Conservation (phyloP, 768 basidiomycete species). For the Boletus barrowsii region DNA sequence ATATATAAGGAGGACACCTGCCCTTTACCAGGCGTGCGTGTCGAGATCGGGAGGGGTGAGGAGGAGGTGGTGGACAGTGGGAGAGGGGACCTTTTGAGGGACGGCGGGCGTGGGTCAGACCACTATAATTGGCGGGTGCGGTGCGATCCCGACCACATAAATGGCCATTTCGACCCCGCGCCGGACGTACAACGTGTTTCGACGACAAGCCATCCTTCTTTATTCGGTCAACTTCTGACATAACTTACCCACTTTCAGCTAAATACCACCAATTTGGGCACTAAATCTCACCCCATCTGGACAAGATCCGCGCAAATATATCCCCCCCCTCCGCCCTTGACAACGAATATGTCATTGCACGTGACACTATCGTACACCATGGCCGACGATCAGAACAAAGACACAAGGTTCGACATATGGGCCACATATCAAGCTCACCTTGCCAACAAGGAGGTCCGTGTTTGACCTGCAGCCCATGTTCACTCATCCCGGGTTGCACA, state of each 20-base stretch:
- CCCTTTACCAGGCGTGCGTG: constrained; percentile 33
- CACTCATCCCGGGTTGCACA: constrained; percentile 22
- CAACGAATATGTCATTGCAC: constrained; percentile 17
- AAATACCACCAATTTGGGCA: constrained; percentile 11
- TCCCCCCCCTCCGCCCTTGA: constrained; percentile 18
- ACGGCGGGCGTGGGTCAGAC: constrained; percentile 42
- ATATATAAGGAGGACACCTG: constrained; percentile 29
- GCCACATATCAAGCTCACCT: constrained; percentile 59
- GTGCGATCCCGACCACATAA: constrained; percentile 52
- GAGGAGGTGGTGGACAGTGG: constrained; percentile 14
- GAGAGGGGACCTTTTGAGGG: constrained; percentile 42
- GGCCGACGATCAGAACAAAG: constrained; percentile 2
- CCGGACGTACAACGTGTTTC: constrained; percentile 78
- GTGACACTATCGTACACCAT: constrained; percentile 20
- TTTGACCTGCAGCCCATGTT: background rate
- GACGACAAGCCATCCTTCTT: constrained; percentile 42
- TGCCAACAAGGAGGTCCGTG: constrained; percentile 60
- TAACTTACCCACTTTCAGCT: constrained; percentile 21
- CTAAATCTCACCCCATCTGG: constrained; percentile 8
- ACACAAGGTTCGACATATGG: constrained; percentile 42
- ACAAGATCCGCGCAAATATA: constrained; percentile 25
- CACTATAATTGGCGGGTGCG: constrained; percentile 50
- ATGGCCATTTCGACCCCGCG: constrained; percentile 54
- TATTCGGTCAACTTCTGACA: constrained; percentile 16
- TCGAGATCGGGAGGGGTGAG: constrained; percentile 11